These are phyloP conservation scores for Ascochyta lentis DNA, from an alignment of 2,329 filamentous ascomycete species.

Conservation along the genomic window DNA sequence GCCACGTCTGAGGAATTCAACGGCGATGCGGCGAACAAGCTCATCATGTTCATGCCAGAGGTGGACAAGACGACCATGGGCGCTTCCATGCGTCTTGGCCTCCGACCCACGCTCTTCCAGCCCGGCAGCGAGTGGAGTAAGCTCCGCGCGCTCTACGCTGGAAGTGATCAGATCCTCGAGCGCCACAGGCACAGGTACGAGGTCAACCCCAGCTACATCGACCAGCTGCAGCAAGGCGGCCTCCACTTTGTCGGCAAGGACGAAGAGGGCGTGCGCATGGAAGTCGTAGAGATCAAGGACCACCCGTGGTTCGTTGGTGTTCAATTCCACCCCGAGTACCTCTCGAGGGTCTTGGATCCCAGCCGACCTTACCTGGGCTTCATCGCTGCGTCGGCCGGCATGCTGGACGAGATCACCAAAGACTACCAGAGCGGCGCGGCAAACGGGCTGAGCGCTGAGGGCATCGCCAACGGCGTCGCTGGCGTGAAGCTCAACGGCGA, in stretches of 20 bases:
- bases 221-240: conserved; percentile 70
- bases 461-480: conserved; percentile 33
- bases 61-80: conserved; percentile 77
- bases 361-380: conserved; percentile 83
- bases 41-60: conserved; percentile 94
- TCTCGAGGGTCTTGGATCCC: conserved; percentile 75
- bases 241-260: conserved; percentile 82
- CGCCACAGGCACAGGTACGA: conserved; percentile 90
- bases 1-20: conserved; percentile 66
- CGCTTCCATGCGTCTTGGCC: conserved; percentile 85
- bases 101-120: conserved; percentile 78
- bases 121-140: conserved; percentile 77
- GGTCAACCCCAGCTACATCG: conserved; percentile 81
- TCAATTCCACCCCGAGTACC: conserved; percentile 89
- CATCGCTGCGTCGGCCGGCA: conserved; percentile 76
- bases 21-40: conserved; percentile 67
- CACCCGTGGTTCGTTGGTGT: conserved; percentile 87
- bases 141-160: conserved; percentile 76
- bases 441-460: conserved; percentile 23
- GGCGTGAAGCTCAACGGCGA: conserved; percentile 31
- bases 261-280: conserved; percentile 78
- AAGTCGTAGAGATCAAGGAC: conserved; percentile 80
- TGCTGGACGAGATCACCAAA: conserved; percentile 60
- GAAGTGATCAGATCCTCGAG: conserved; percentile 61
- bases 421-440: conserved; percentile 32